Conservation (phyloP, 2,329 filamentous ascomycete species). For the Conoideocrella luteorostrata region DNA sequence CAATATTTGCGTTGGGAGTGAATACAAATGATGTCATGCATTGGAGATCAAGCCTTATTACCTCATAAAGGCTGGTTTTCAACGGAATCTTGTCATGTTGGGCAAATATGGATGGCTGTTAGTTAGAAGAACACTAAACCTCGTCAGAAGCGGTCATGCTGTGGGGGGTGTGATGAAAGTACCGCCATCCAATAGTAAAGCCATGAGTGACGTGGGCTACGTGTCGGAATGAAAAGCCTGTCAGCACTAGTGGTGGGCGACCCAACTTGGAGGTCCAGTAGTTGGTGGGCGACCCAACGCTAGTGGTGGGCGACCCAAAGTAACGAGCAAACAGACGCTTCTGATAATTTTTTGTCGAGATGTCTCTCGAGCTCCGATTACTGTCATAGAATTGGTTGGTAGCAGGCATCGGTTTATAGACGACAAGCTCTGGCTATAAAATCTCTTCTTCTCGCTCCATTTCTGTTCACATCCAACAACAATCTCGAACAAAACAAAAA, state of each 20-base stretch:
- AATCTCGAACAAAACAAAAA: background rate
- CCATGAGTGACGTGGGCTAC: background rate
- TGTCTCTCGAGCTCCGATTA: background rate
- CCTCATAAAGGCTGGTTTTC: background rate
- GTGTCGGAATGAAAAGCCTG: background rate
- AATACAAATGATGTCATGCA: too few relatives aligned
- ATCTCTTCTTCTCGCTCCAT: background rate
- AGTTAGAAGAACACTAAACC: background rate
- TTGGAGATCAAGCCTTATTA: background rate
- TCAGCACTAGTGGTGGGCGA: background rate
- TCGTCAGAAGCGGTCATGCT: background rate
- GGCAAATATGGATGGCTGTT: background rate
- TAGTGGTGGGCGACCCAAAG: background rate
- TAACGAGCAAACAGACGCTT: too few relatives aligned
- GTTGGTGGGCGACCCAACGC: background rate
- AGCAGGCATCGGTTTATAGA: background rate
- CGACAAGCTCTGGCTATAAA: background rate
- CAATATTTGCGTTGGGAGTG: too few relatives aligned
- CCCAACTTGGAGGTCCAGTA: background rate
- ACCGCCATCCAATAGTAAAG: background rate
- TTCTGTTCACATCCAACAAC: background rate
- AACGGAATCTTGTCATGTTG: background rate
- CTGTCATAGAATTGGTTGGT: background rate
- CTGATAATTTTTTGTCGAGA: background rate
- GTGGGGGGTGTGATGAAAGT: background rate